These are phyloP conservation scores for Oxyria digyna DNA, from an alignment of 148 eudicot genomes.

Conservation along the genomic window DNA sequence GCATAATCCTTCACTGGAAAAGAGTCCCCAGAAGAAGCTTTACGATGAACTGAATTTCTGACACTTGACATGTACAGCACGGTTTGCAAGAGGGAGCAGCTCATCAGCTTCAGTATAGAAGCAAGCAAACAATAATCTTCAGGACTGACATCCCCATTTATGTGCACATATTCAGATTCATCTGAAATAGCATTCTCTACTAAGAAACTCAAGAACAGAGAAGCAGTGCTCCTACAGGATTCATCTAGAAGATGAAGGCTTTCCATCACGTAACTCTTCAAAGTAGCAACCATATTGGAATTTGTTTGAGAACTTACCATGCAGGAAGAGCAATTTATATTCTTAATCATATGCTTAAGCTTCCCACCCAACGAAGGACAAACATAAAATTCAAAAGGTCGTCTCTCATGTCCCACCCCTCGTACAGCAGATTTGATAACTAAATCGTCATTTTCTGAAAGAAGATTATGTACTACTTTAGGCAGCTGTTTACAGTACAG, in stretches of 20 bases:
- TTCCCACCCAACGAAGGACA: conserved; percentile 23
- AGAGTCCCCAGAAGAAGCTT: neutral
- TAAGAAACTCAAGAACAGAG: conserved; percentile 36
- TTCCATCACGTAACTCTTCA: conserved; percentile 36
- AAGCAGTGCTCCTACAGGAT: conserved; percentile 31
- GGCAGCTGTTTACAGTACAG: conserved; percentile 38
- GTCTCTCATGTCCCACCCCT: conserved; percentile 11
- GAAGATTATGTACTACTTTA: conserved; percentile 15
- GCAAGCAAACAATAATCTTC: conserved; percentile 50
- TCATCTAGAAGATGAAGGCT: conserved; percentile 21
- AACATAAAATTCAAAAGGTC: conserved; percentile 31
- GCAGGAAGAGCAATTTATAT: conserved; percentile 29
- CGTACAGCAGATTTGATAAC: conserved; percentile 2
- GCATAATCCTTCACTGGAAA: neutral
- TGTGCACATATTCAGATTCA: conserved; percentile 18
- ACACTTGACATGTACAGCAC: neutral
- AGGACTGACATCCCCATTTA: conserved; percentile 20
- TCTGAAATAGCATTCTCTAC: conserved; percentile 26
- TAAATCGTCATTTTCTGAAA: conserved; percentile 8
- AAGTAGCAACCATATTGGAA: conserved; percentile 28
- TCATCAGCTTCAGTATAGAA: conserved; percentile 64
- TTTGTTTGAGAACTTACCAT: conserved; percentile 14
- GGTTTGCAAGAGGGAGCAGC: conserved; percentile 43
- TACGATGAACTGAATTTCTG: neutral
- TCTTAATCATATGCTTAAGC: conserved; percentile 24